Evolutionary conservation across 163 green algal genomes (phyloP), one percentile per base, ranked within the genome.

Genomic region (Picocystis sp.): DNA sequence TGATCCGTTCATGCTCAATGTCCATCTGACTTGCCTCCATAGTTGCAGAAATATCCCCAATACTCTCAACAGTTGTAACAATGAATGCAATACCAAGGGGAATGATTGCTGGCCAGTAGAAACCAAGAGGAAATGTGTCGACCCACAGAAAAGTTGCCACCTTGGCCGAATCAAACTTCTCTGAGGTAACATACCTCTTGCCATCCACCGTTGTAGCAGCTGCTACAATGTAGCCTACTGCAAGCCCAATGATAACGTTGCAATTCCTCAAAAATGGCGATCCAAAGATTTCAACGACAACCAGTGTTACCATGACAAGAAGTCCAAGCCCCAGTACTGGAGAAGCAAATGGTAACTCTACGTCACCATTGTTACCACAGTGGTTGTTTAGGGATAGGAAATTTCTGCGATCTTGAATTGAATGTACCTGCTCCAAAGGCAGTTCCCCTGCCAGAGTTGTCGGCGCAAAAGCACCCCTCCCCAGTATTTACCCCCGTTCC

Each of bases 111-210:
- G 80, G 78, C 0, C 60, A 60, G 52, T 92, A 87, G 41, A 90
- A 78, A 10, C 71, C 57, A 19, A 88, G 47, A 3, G 62, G 48
- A 63, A 88, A 89, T 38, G 55, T 79, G n/a, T 69, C 71, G 48
- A 77, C 73, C 82, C 82, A 92, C 2, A 92, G 65, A 66, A 93
- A 93, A 23, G 76, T 89, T 61, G 81, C 71, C 25, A 33, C 62
- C 1, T 78, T 72, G 1, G 82, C 72, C 10, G 24, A 3, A 13
- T 77, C 38, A 10, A 92, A 81, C 24, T 74, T 72, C 19, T 64
- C 43, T 41, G 48, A 65, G 34, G 46, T 81, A 3, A 86, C 62
- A 52, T 77, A 88, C 21, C 53, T 47, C 22, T 76, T 56, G 56
- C 72, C 69, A 49, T 77, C 47, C 1, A 71, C 53, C 29, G 29